These are phyloP conservation scores for Pythium biforme DNA, from an alignment of 352 stramenopile genomes.

Conservation along the genomic window DNA sequence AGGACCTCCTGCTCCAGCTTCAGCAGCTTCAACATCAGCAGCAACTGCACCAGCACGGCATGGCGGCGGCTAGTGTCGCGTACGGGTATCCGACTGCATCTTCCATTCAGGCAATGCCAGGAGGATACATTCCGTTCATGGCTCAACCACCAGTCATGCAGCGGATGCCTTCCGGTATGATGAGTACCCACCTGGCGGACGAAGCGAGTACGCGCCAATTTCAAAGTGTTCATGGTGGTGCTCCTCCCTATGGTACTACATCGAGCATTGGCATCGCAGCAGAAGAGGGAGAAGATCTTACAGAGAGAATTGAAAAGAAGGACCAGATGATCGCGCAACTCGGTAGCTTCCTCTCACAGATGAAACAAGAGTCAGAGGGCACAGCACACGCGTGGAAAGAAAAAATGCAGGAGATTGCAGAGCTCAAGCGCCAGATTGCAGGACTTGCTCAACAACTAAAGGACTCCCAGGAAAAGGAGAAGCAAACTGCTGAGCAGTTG, in stretches of 20 bases:
- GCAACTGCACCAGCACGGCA: conserved; percentile 37
- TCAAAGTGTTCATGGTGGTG: background rate
- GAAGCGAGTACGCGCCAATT: background rate
- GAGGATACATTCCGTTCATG: conserved; percentile 7
- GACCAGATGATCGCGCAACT: conserved; percentile 65
- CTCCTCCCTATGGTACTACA: background rate
- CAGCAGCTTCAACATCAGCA: conserved; percentile 50
- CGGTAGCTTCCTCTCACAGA: conserved; percentile 65
- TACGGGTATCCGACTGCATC: conserved; percentile 12
- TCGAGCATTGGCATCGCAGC: background rate
- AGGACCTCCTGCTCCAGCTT: conserved; percentile 48
- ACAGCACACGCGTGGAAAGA: conserved; percentile 58
- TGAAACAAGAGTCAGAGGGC: conserved; percentile 71
- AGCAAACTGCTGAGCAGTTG: conserved; percentile 34
- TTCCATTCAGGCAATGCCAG: conserved; percentile 13
- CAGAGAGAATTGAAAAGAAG: conserved; percentile 50
- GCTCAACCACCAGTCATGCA: conserved; percentile 12
- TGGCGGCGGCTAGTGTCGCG: conserved; percentile 5
- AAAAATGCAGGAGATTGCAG: conserved; percentile 51
- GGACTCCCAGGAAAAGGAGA: conserved; percentile 36
- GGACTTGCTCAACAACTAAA: conserved; percentile 38
- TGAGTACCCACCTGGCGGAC: background rate
- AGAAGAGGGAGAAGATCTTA: conserved; percentile 19
- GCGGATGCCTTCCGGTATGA: background rate
- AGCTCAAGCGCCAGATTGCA: conserved; percentile 43